These are phyloP conservation scores for Colletotrichum lentis DNA, from an alignment of 2,329 filamentous ascomycete genomes.

Conservation along the genomic window DNA sequence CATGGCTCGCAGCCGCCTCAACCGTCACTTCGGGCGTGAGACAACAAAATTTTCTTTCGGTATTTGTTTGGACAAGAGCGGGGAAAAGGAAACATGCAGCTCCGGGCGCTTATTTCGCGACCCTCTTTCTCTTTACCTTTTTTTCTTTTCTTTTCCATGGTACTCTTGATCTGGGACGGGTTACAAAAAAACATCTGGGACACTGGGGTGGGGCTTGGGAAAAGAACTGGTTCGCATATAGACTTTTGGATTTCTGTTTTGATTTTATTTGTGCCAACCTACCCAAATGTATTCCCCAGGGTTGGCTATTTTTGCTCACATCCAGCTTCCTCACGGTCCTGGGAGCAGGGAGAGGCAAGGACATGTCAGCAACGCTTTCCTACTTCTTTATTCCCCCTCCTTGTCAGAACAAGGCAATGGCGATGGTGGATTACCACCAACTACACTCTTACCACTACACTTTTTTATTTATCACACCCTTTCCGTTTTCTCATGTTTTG, in stretches of 20 bases:
- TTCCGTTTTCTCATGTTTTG: slow-evolving; percentile 16
- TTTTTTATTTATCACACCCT: slow-evolving; percentile 1
- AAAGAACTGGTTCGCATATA: slow-evolving; percentile 40
- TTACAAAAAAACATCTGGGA: slow-evolving; percentile 38
- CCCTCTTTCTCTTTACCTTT: slow-evolving; percentile 9
- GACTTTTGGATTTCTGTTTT: slow-evolving; percentile 30
- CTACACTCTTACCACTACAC: slow-evolving; percentile 9
- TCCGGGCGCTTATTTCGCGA: slow-evolving; percentile 15
- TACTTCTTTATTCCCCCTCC: slow-evolving; percentile 23
- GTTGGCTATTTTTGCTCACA: slow-evolving; percentile 12
- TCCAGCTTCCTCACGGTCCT: slow-evolving; percentile 29
- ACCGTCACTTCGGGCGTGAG: slow-evolving; percentile 28
- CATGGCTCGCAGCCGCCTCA: slow-evolving; percentile 35
- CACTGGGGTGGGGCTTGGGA: slow-evolving; percentile 26
- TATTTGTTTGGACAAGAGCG: slow-evolving; percentile 22
- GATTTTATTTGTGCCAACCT: slow-evolving; percentile 23
- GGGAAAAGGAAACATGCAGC: slow-evolving; percentile 28
- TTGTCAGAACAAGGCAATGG: slow-evolving; percentile 36
- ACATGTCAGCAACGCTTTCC: slow-evolving; percentile 36
- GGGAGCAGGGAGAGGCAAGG: slow-evolving; percentile 26
- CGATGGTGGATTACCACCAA: slow-evolving; percentile 21
- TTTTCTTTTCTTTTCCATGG: slow-evolving; percentile 7
- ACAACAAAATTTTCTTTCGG: slow-evolving; percentile 23
- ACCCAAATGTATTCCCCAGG: slow-evolving; percentile 18
- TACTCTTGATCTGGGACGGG: slow-evolving; percentile 29